Conservation (phyloP, 2,329 filamentous ascomycete genomes). For the Thielaviopsis populi region DNA sequence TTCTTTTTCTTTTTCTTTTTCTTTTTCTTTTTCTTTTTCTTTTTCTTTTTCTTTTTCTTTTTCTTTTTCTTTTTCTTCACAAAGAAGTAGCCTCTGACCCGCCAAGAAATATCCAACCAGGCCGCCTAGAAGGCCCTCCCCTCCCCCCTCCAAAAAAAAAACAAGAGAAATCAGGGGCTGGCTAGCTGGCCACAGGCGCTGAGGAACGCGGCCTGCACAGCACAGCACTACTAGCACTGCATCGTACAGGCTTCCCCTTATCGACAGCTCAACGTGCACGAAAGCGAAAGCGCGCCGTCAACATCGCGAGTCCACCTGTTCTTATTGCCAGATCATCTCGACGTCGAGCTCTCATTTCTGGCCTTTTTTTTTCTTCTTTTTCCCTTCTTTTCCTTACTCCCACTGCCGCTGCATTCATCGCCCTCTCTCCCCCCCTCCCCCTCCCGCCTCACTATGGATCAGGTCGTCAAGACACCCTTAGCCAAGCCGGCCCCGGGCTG, state of each 20-base stretch:
- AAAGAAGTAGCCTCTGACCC: not conserved
- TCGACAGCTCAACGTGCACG: not conserved
- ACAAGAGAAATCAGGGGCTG: not conserved
- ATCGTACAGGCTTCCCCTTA: not conserved
- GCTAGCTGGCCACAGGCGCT: not conserved
- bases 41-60: not conserved
- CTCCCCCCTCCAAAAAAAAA: not conserved
- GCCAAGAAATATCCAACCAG: not conserved
- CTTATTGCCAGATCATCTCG: not conserved
- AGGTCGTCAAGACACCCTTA: conserved; percentile 40
- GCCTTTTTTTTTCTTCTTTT: not conserved
- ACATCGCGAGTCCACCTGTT: not conserved
- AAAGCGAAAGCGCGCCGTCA: not conserved
- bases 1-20: no score
- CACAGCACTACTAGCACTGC: not conserved
- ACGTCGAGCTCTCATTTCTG: not conserved
- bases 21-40: not conserved
- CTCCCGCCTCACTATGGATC: conserved; percentile 10
- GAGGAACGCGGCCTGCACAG: not conserved
- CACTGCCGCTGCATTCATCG: not conserved
- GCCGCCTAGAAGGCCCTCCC: not conserved
- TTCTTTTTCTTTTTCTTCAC: not conserved
- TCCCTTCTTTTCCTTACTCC: not conserved
- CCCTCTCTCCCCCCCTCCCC: not conserved
- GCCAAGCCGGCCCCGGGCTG: conserved; percentile 40